Base-by-base conservation (phyloP, 768 basidiomycete species). In the Boletus rubroflammeus region DNA sequence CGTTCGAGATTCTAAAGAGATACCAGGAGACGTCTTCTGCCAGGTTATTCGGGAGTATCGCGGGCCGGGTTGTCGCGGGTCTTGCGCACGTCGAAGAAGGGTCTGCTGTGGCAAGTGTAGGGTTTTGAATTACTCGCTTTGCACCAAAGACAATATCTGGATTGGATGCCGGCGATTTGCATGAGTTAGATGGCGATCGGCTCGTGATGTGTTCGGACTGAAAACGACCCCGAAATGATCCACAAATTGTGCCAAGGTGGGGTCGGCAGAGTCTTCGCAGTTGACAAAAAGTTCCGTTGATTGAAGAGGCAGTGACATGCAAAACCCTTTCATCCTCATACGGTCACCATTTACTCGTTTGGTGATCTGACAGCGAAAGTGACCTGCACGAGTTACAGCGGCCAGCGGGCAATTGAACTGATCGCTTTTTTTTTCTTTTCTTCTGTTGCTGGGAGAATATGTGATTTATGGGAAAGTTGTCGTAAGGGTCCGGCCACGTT, bases 1-100 rank as follows among this genome's bases (percentile, higher is more conserved):
- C 72, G 54, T 85, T 84, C 63, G 73, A 67, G 15, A 70, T 94
- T 54, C 69, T 90, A 53, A 71, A 75, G 53, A 73, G 76, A 60
- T 96, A 96, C 68, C 60, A 75, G 63, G 71, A 69, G 61, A 96
- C 93, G 29, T 72, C 84, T 13, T 88, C 90, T 2, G 81, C 81
- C 39, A 79, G 76, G 67, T 67, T 93, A 21, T 93, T 96, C 71
- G 67, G 72, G 59, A 70, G 65, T 14, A 86, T 96, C 52, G 74
- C 79, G 29, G 73, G 73, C 42, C 72, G 74, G 19, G 59, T 82
- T 13, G 57, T 78, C n/a, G 64, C 65, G 50, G 62, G 59, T 31
- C 32, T 79, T 43, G 55, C 54, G 1, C 36, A 50, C 6, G 52
- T 65, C 31, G 63, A 57, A 32, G 51, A 50, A 26, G 42, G 36